Evolutionary conservation across 2,329 filamentous ascomycete genomes (phyloP).

Genomic region (Colletotrichum spaethianum): DNA sequence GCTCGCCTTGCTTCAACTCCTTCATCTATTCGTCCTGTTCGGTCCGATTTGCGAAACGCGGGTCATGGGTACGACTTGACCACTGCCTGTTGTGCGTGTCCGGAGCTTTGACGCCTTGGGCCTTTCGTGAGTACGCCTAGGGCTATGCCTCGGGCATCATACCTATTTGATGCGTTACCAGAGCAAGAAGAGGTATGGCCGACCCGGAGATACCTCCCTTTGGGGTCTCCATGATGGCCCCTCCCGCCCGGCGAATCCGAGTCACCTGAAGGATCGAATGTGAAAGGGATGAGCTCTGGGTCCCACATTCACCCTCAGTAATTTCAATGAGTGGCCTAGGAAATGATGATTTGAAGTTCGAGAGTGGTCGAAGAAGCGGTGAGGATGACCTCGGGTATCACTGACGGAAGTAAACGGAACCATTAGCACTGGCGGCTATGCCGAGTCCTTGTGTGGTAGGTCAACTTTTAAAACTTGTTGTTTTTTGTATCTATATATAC

Average conservation of each 20-base stretch:
- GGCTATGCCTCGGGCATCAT: not conserved
- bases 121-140: not conserved
- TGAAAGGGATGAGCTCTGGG: not conserved
- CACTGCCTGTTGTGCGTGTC: not conserved
- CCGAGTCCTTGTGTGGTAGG: not conserved
- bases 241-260: not conserved
- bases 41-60: not conserved
- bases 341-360: not conserved
- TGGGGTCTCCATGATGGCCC: not conserved
- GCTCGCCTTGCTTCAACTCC: not conserved
- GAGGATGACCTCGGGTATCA: not conserved
- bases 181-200: not conserved
- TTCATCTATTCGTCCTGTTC: not conserved
- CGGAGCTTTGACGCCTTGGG: not conserved
- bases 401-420: not conserved
- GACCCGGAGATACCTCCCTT: conserved; percentile 2
- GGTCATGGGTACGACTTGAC: not conserved
- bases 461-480: not conserved
- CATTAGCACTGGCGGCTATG: not conserved
- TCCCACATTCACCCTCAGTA: conserved; percentile 3
- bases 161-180: not conserved
- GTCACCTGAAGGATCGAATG: not conserved
- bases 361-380: conserved; percentile 3
- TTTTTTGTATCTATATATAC: conserved; percentile 1
- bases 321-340: not conserved